Base-by-base conservation (phyloP, 257 asterid species). In the Echites panduratus region DNA sequence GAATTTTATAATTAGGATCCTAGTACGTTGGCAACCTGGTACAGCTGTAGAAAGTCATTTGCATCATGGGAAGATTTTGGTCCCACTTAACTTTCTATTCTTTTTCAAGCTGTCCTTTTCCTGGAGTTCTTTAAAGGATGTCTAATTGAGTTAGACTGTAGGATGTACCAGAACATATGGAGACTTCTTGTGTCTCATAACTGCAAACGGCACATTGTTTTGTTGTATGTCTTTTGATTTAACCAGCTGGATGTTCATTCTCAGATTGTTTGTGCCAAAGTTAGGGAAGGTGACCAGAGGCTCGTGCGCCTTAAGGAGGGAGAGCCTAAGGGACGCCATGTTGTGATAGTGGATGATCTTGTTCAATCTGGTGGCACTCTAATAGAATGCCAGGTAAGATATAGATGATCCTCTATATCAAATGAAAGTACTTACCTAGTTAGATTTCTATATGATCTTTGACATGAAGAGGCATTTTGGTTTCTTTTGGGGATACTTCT, bases 291-390 rank as follows among this genome's bases (percentile, higher is more conserved):
- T 9, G 91, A 93, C 73, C 91, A 89, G 70, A 84, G 98, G 75
- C 85, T 89, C 38, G 98, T 93, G 38, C 86, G 96, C 77, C 65
- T 93, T 56, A 93, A 91, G 87, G 98, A 93, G 80, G 98, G 98
- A 57, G 89, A 91, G 19, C 91, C 97, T n/a, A 83, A 84, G 70
- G 96, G 96, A 71, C 97, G 90, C 47, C 98, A 93, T 64, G 96
- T 93, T 72, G 97, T 93, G 88, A 93, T 93, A 80, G 98, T 93
- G 74, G 98, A 93, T 74, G 98, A 93, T 82, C 97, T 93, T 73
- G 98, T 93, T 45, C 98, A 93, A 83, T 93, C 98, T 71, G 98
- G 98, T 54, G 94, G 98, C 84, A 91, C 98, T 20, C 81, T 93
- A 50, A 63, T 79, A 45, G 97, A 93, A 82, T 93, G 98, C 76